Evolutionary conservation across 2,329 filamentous ascomycete genomes (phyloP).

Genomic region (Rhynchosporium agropyri): DNA sequence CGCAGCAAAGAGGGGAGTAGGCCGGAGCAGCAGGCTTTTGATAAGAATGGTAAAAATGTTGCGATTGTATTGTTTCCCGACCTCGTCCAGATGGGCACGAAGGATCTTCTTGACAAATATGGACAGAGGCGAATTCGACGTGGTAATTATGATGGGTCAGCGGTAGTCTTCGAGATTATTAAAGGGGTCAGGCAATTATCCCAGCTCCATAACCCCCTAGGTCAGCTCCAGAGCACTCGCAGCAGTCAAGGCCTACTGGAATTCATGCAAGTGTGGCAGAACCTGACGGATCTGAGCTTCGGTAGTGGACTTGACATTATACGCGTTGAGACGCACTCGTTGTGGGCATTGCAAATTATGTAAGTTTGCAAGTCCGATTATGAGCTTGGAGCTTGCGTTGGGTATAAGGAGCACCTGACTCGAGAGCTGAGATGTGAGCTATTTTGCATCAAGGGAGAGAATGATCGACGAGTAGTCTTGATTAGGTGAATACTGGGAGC

Average conservation of each 20-base stretch:
- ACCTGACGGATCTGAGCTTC: neutral
- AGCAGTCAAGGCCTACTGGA: neutral
- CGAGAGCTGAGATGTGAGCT: too few relatives aligned
- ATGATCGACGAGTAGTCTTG: too few relatives aligned
- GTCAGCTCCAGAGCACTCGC: neutral
- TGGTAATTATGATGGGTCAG: conserved; percentile 20
- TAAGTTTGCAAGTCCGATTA: neutral
- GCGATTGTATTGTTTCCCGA: conserved; percentile 20
- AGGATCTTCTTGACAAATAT: conserved; percentile 10
- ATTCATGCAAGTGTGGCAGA: conserved; percentile 1
- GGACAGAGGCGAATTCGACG: conserved; percentile 8
- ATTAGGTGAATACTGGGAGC: too few relatives aligned
- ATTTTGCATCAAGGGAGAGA: too few relatives aligned
- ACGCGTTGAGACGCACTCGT: neutral
- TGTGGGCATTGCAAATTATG: neutral
- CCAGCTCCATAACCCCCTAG: neutral
- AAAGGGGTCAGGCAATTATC: conserved; percentile 17
- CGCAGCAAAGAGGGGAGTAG: conserved; percentile 4
- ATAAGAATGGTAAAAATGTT: conserved; percentile 15
- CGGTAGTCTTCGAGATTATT: conserved; percentile 15
- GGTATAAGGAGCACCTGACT: too few relatives aligned
- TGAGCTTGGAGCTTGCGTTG: too few relatives aligned
- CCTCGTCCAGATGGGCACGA: conserved; percentile 16
- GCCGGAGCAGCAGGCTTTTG: conserved; percentile 14
- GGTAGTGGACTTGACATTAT: neutral